Evolutionary conservation across 139 green algal species (phyloP), one percentile per base, ranked within the genome.

Genomic region (Micractinium sp.): DNA sequence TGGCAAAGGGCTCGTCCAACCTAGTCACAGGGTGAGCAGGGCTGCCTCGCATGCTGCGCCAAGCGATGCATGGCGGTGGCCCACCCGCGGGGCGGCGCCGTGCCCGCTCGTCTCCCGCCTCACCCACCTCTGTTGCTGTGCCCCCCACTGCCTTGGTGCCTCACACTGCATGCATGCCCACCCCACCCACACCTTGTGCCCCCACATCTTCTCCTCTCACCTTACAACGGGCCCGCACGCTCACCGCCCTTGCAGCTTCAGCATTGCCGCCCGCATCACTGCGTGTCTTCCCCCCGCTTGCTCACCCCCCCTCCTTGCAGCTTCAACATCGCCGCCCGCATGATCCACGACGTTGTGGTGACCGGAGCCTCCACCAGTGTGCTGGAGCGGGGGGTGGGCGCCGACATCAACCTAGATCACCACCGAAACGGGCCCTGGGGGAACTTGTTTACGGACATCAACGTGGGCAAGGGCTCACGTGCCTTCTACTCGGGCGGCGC

Each of bases 361-460:
- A 80, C 74, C 2, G 74, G 74, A 33, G 33, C 74, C 74, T 80
- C 74, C n/a, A 41, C 53, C 33, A 31, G n/a, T 7, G 74, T 80
- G 74, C 33, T 80, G 33, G 74, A 80, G 74, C 14, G 74, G 33
- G 74, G 74, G 16, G 14, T 18, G 0, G 74, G 74, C 74, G 74
- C 23, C n/a, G 74, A 80, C 74, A 80, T 80, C n/a, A 80, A 80
- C 74, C 20, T 41, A 14, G 74, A 80, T 29, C 74, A 80, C 74
- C 74, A 80, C 74, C 74, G 74, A 12, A 41, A 80, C 29, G 41
- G 41, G 5, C 78, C 78, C 41, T 67, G n/a, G 29, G 31, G 18
- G 7, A 67, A 84, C 78, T 27, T 84, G 41, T 67, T 84, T 41
- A 67, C 41, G 25, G 78, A 61, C 78, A 84, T 84, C 78, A 41